Percentiles rank a stretch among this genome's conserved stretches.
These are phyloP conservation scores for Aspergillus quadricinctus DNA, from an alignment of 2,329 filamentous ascomycete species.

Conservation along the genomic window DNA sequence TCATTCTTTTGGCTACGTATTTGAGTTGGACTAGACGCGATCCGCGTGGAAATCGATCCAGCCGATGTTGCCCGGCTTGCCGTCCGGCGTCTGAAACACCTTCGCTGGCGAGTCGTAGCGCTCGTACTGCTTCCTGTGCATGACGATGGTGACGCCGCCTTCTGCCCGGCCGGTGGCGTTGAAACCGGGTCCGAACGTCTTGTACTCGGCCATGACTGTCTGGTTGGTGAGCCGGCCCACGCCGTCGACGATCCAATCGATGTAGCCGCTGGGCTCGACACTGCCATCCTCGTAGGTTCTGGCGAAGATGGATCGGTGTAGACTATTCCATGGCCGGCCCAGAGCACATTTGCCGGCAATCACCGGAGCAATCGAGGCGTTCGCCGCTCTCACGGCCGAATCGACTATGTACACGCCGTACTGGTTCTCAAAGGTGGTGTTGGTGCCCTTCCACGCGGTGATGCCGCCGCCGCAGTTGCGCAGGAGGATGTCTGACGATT, in stretches of 20 bases:
- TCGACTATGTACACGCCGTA: conserved; percentile 63
- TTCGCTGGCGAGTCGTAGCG: conserved; percentile 37
- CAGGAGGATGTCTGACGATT: conserved; percentile 51
- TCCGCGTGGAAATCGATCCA: conserved; percentile 45
- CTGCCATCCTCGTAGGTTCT: conserved; percentile 52
- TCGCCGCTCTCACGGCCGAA: conserved; percentile 52
- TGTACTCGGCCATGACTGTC: conserved; percentile 56
- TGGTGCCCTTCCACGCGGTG: conserved; percentile 65
- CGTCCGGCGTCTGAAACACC: conserved; percentile 48
- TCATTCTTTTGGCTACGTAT: background rate
- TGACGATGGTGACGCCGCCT: conserved; percentile 44
- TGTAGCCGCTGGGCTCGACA: conserved; percentile 53
- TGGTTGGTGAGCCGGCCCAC: conserved; percentile 39
- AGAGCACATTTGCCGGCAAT: conserved; percentile 51
- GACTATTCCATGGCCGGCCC: conserved; percentile 60
- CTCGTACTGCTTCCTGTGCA: conserved; percentile 38
- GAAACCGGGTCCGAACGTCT: conserved; percentile 51
- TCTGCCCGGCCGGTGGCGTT: conserved; percentile 44
- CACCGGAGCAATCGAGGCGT: conserved; percentile 39
- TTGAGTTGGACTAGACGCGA: background rate
- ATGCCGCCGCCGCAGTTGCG: conserved; percentile 63
- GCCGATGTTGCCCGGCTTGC: conserved; percentile 41
- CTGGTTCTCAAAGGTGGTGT: conserved; percentile 62
- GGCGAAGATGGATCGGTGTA: conserved; percentile 56
- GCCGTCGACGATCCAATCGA: conserved; percentile 44